Evolutionary conservation across 768 basidiomycete species (phyloP).

Genomic region (Collybia mongolica): DNA sequence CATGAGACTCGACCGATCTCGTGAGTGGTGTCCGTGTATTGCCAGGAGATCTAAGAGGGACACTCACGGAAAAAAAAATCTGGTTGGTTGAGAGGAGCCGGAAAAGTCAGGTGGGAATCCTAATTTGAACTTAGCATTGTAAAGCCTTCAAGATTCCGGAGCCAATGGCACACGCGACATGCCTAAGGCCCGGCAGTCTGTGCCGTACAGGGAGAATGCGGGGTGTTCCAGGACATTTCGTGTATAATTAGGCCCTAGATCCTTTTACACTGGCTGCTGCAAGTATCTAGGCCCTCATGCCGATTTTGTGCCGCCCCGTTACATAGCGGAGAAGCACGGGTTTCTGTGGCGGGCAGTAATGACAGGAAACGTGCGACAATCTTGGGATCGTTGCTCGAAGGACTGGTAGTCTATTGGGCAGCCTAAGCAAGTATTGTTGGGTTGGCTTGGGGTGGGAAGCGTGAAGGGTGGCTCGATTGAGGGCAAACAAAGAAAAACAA

Average conservation of each 20-base stretch:
- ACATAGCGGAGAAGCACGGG: neutral
- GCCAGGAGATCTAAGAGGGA: too few species aligned
- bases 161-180: slow-evolving; percentile 5
- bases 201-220: neutral
- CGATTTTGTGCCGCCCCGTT: neutral
- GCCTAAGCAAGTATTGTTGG: neutral
- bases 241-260: slow-evolving; percentile 1
- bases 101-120: slow-evolving; percentile 13
- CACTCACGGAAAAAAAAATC: too few species aligned
- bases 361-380: too few species aligned
- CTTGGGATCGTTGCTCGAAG: too few species aligned
- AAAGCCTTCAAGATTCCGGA: slow-evolving; percentile 1
- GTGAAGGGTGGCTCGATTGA: slow-evolving; percentile 19
- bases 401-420: too few species aligned
- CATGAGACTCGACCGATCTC: too few species aligned
- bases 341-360: neutral
- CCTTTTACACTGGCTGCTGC: neutral
- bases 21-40: too few species aligned
- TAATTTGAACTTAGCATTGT: too few species aligned
- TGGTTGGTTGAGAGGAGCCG: neutral
- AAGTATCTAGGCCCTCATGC: slow-evolving; percentile 1
- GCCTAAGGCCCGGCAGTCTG: slow-evolving; percentile 1
- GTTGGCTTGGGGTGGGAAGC: neutral
- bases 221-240: slow-evolving; percentile 3
- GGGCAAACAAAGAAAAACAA: slow-evolving; percentile 36